Base-by-base conservation (phyloP, 257 asterid genomes). In the Primulina tabacum region DNA sequence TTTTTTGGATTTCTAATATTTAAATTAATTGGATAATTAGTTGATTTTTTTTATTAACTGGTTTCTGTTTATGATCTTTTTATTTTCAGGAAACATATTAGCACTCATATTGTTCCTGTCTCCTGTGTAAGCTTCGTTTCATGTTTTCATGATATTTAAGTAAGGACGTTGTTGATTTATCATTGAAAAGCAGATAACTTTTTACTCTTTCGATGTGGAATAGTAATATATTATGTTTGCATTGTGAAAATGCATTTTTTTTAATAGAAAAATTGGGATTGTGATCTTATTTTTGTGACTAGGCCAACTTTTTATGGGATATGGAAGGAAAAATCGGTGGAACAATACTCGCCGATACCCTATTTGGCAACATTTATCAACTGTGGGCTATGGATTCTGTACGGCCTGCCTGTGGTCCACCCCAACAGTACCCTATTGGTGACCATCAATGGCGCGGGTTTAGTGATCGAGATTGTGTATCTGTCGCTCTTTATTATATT, bases 361-460 rank as follows among this genome's bases (percentile, higher is more conserved):
- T 92, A 92, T 76, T 71, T 92, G 0, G 95, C 96, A 11, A 90
- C 98, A 8, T 86, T 92, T 2, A 17, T 85, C 1, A 92, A 92
- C 80, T 92, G 98, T 63, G 89, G 80, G 11, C 82, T 92, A 0
- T 92, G 98, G 98, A 78, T 88, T 50, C 78, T 90, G 57, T 92
- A 92, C 57, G 98, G 98, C 0, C 81, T 90, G 73, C 98, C 98
- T 0, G 8, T 82, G 64, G 97, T 90, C 35, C 91, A 88, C 76
- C 96, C 97, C 0, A 34, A 88, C 60, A 92, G 97, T 85, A 78
- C 73, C 7, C 84, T 90, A 0, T 96, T 92, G 5, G 62, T 92
- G 30, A 92, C 97, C 34, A 84, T 88, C 7, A 90, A 92, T 24
- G 95, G 98, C 0, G 50, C 91, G 0, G 98, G 98, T 0, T 72